Evolutionary conservation across 768 basidiomycete genomes (phyloP).

Genomic region (Suillus bovinus): DNA sequence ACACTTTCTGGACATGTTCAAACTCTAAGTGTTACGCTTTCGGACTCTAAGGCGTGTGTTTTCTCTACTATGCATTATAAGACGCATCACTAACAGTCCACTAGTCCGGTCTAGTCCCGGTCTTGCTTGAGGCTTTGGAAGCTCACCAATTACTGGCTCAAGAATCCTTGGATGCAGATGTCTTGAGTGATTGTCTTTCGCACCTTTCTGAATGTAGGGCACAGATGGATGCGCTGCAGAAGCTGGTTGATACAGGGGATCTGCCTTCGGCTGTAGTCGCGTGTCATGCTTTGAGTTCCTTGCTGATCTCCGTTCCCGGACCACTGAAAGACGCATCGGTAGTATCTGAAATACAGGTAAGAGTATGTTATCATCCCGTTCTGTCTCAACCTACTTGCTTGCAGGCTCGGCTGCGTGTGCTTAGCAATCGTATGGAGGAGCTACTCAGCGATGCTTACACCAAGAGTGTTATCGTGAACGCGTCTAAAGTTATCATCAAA

Average conservation of each 20-base stretch:
- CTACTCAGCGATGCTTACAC: conserved; percentile 70
- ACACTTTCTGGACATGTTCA: conserved; percentile 56
- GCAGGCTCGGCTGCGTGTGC: conserved; percentile 57
- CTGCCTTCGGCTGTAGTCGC: conserved; percentile 63
- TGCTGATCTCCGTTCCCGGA: conserved; percentile 49
- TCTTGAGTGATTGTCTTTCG: conserved; percentile 49
- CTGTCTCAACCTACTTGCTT: conserved; percentile 7
- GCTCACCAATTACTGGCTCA: conserved; percentile 66
- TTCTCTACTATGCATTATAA: conserved; percentile 5
- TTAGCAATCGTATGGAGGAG: conserved; percentile 64
- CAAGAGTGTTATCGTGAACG: conserved; percentile 53
- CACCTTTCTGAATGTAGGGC: conserved; percentile 55
- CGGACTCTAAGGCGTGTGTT: conserved; percentile 56
- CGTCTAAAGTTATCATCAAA: conserved; percentile 50
- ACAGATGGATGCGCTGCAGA: conserved; percentile 45
- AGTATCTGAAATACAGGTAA: conserved; percentile 58
- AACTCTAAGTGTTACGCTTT: conserved; percentile 48
- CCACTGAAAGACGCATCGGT: conserved; percentile 55
- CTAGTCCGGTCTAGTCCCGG: conserved; percentile 71
- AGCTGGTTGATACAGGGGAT: conserved; percentile 53
- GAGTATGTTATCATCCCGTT: conserved; percentile 13
- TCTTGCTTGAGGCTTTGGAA: conserved; percentile 53
- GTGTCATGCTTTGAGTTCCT: conserved; percentile 40
- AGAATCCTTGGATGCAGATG: conserved; percentile 55
- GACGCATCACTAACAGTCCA: conserved; percentile 15